Evolutionary conservation across 148 eudicot species (phyloP).

Genomic region (Chenopodium suecicum): DNA sequence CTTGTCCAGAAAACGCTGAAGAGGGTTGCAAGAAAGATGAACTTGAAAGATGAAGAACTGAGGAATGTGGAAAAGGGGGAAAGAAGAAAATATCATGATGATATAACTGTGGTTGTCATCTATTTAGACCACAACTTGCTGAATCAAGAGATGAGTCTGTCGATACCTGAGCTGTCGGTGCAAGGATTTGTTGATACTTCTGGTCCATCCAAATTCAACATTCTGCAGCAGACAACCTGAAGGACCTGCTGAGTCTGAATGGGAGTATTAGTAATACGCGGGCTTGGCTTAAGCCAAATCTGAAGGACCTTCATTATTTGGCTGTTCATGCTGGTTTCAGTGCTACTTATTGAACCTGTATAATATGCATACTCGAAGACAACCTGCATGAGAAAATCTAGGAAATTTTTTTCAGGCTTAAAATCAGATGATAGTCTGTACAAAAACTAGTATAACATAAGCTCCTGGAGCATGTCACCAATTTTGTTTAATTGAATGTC

Average conservation of each 20-base stretch:
- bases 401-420: background rate
- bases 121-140: conserved; percentile 52
- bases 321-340: conserved; percentile 11
- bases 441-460: conserved; percentile 13
- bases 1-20: conserved; percentile 48
- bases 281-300: background rate
- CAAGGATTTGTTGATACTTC: conserved; percentile 46
- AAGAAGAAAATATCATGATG: conserved; percentile 64
- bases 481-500: conserved; percentile 18
- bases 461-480: conserved; percentile 13
- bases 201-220: conserved; percentile 48
- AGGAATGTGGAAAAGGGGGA: conserved; percentile 39
- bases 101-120: conserved; percentile 62
- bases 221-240: conserved; percentile 32
- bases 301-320: conserved; percentile 3
- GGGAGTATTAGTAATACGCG: background rate
- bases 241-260: conserved; percentile 20
- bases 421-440: conserved; percentile 21
- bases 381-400: background rate
- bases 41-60: conserved; percentile 38
- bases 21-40: conserved; percentile 45
- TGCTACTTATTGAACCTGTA: background rate
- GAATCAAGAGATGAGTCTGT: background rate
- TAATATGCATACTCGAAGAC: conserved; percentile 17
- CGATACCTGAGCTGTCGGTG: conserved; percentile 43